Conservation (phyloP, 441 rosid genomes). For the Aleurites moluccanus region DNA sequence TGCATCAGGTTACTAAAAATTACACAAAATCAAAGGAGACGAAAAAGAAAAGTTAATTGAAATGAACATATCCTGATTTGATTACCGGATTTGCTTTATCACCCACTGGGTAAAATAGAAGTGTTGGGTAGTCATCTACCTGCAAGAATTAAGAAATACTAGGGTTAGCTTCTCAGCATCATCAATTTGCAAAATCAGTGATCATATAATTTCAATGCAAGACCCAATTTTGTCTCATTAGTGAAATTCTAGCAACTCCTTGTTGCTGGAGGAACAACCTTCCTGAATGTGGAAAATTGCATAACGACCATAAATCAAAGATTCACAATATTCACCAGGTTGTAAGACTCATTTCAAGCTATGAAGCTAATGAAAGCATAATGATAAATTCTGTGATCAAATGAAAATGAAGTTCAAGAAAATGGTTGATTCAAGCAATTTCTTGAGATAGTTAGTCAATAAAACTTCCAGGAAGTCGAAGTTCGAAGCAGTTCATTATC, state of each 20-base stretch:
- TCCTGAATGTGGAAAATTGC: not conserved
- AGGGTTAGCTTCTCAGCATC: constrained; percentile 5
- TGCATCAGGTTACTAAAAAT: constrained; percentile 12
- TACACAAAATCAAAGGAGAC: not conserved
- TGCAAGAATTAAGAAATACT: constrained; percentile 31
- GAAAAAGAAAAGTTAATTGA: not conserved
- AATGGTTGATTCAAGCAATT: not conserved
- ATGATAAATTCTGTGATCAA: not conserved
- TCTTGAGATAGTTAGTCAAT: not conserved
- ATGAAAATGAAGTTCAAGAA: not conserved
- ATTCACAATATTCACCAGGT: not conserved
- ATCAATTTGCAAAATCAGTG: not conserved
- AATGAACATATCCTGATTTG: constrained; percentile 4
- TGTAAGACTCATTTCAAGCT: not conserved
- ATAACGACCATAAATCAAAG: not conserved
- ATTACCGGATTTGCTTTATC: constrained; percentile 78
- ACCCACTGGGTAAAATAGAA: constrained; percentile 60
- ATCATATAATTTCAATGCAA: not conserved
- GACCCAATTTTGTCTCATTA: not conserved
- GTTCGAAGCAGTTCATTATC: not conserved
- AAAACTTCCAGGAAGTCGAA: not conserved
- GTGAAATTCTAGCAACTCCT: not conserved
- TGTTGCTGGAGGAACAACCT: not conserved
- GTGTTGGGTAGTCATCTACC: constrained; percentile 72
- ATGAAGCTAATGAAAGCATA: not conserved